phyloP scores from a whole-genome alignment of 2,329 filamentous ascomycete species.

The Nothophaeocryptopus gaeumannii region DNA sequence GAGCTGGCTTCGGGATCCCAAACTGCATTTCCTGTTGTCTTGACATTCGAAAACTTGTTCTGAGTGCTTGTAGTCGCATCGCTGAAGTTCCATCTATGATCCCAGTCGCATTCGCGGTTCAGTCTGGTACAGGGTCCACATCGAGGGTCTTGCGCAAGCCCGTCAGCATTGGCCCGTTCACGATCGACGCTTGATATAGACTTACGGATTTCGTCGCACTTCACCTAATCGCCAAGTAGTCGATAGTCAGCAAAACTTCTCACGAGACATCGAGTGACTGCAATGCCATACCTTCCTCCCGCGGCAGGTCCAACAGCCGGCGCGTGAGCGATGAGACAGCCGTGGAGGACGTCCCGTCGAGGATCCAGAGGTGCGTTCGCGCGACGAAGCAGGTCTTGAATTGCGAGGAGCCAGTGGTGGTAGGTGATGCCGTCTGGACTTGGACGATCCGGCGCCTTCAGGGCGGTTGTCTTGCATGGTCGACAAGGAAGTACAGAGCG shows the following conservation, averaged over 20 bases:
- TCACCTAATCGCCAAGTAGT: slow-evolving; percentile 26
- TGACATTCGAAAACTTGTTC: slow-evolving; percentile 42
- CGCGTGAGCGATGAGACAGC: slow-evolving; percentile 53
- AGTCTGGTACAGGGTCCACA: slow-evolving; percentile 53
- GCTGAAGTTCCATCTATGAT: slow-evolving; percentile 47
- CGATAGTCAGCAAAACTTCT: too few relatives aligned
- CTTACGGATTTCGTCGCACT: slow-evolving; percentile 27
- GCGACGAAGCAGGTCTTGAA: slow-evolving; percentile 26
- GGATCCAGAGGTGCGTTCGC: slow-evolving; percentile 15
- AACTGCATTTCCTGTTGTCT: slow-evolving; percentile 50
- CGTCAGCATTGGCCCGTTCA: slow-evolving; percentile 6
- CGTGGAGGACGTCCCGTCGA: slow-evolving; percentile 35
- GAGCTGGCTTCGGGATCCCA: slow-evolving; percentile 47
- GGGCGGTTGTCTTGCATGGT: slow-evolving; percentile 21
- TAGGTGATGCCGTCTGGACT: slow-evolving; percentile 31
- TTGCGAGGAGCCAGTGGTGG: slow-evolving; percentile 32
- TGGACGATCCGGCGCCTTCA: slow-evolving; percentile 15
- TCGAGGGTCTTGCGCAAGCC: slow-evolving; percentile 13
- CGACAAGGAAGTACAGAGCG: slow-evolving; percentile 1
- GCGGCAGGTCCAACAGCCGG: slow-evolving; percentile 50
- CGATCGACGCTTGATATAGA: neutral
- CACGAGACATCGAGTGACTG: too few relatives aligned
- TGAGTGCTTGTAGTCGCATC: slow-evolving; percentile 36
- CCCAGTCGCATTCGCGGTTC: slow-evolving; percentile 58
- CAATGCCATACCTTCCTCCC: slow-evolving; percentile 28